These are phyloP conservation scores for Ophiorrhiza pumila DNA, from an alignment of 257 asterid genomes.

Conservation along the genomic window DNA sequence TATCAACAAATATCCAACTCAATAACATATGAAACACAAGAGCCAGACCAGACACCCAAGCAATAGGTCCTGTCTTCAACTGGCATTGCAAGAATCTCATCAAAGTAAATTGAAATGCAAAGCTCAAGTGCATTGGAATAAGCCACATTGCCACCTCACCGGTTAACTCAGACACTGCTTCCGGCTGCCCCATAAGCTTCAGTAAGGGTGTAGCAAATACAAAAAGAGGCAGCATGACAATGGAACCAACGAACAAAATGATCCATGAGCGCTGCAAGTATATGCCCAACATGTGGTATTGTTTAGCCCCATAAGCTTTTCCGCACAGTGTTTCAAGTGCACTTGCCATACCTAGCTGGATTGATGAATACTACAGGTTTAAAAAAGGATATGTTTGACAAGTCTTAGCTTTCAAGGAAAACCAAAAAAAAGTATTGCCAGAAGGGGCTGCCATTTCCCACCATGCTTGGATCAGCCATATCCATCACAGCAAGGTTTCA, in stretches of 20 bases:
- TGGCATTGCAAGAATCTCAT: conserved; percentile 66
- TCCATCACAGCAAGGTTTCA: not conserved
- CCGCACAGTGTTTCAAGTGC: conserved; percentile 65
- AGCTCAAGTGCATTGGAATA: conserved; percentile 63
- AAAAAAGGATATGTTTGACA: not conserved
- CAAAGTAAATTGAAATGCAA: conserved; percentile 49
- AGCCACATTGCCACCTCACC: conserved; percentile 56
- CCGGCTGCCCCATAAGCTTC: conserved; percentile 43
- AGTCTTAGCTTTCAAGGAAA: not conserved
- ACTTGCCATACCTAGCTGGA: conserved; percentile 67
- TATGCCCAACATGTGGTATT: conserved; percentile 45
- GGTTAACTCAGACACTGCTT: conserved; percentile 40
- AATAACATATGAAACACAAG: conserved; percentile 37
- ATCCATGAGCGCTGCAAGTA: conserved; percentile 60
- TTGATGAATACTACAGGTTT: not conserved
- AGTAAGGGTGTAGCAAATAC: conserved; percentile 40
- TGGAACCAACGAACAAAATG: conserved; percentile 44
- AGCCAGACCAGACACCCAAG: conserved; percentile 44
- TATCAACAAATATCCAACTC: conserved; percentile 49
- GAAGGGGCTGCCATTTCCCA: not conserved
- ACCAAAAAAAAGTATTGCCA: not conserved
- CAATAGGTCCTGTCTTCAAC: conserved; percentile 43
- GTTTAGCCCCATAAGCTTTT: conserved; percentile 57
- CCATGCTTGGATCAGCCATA: not conserved
- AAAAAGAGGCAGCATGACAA: conserved; percentile 44